Base-by-base conservation (phyloP, 2,329 filamentous ascomycete species). In the Ambrosiella cleistominuta region DNA sequence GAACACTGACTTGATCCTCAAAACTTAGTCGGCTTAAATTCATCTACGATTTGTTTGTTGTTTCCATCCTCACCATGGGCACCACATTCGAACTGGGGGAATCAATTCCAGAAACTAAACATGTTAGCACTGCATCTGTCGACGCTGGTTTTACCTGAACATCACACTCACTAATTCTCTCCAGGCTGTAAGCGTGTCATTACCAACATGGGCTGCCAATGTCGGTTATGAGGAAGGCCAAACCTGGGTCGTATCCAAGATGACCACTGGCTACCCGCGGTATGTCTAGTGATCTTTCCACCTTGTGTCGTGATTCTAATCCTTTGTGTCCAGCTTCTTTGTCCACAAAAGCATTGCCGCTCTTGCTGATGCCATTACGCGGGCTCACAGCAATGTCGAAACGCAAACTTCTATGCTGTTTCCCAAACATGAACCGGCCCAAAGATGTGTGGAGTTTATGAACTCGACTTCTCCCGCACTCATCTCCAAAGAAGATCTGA, bases 211-310 rank as follows among this genome's bases (percentile, higher is more conserved):
- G 93, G 78, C 77, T 63, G 77, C 89, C 63, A 97, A 95, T 66
- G 76, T 98, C 44, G 91, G 82, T 45, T 98, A 98, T 67, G 93
- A 98, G 69, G 89, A 98, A 70, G 91, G 89, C 55, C 79, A 94
- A 67, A 74, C 83, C 59, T 93, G 88, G 84, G 87, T 98, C n/a
- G 63, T 93, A 15, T 79, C 77, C 62, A 85, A 83, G 67, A 85
- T 98, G 89, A 77, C 80, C 63, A 94, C 86, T 50, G 93, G 93
- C 40, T 98, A 98, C 70, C 93, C 93, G 61, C 80, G 86, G 83
- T 87, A 70, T 60, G 70, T 63, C 7, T 57, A 9, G 13, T 19
- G 37, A 17, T 13, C 50, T 54, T 61, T 54, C 64, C 63, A 55
- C n/a, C 49, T 49, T 8, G 19, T 51, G 7, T 19, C 9, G 8